phyloP scores from a whole-genome alignment of 257 asterid species.

The Rehmannia glutinosa region DNA sequence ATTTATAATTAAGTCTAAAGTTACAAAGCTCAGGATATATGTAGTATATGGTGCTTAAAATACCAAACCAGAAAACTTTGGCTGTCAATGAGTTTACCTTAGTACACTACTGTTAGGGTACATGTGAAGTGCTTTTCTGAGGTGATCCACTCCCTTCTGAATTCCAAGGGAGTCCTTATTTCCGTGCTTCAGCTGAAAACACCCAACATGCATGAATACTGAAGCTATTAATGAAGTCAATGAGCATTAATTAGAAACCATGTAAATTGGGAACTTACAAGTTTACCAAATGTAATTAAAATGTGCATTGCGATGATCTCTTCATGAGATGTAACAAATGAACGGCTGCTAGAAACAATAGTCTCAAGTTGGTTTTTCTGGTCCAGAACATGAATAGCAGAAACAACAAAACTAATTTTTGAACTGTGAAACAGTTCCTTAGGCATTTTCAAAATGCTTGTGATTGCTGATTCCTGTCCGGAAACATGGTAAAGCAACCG shows the following conservation, averaged over 20 bases:
- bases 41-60: neutral
- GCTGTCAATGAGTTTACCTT: constrained; percentile 42
- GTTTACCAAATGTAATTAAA: constrained; percentile 64
- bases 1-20: neutral
- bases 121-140: constrained; percentile 83
- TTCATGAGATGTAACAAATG: constrained; percentile 49
- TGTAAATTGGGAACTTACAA: constrained; percentile 48
- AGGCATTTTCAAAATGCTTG: constrained; percentile 76
- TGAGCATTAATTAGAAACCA: constrained; percentile 7
- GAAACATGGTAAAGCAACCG: constrained; percentile 64
- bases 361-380: constrained; percentile 61
- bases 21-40: neutral
- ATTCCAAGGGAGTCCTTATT: constrained; percentile 48
- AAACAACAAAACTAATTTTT: constrained; percentile 55
- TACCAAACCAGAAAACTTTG: neutral
- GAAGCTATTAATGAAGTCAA: neutral
- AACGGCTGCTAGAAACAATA: constrained; percentile 65
- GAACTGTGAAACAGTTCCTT: constrained; percentile 65
- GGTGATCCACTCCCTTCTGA: constrained; percentile 66
- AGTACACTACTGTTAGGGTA: constrained; percentile 68
- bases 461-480: constrained; percentile 70
- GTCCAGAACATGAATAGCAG: constrained; percentile 80
- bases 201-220: constrained; percentile 17
- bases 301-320: constrained; percentile 65
- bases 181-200: constrained; percentile 65